A percentile compares a stretch with the other conserved stretches of the same genome.
These are phyloP conservation scores for Fusarium coicis DNA, from an alignment of 2,329 filamentous ascomycete species.

Conservation along the genomic window DNA sequence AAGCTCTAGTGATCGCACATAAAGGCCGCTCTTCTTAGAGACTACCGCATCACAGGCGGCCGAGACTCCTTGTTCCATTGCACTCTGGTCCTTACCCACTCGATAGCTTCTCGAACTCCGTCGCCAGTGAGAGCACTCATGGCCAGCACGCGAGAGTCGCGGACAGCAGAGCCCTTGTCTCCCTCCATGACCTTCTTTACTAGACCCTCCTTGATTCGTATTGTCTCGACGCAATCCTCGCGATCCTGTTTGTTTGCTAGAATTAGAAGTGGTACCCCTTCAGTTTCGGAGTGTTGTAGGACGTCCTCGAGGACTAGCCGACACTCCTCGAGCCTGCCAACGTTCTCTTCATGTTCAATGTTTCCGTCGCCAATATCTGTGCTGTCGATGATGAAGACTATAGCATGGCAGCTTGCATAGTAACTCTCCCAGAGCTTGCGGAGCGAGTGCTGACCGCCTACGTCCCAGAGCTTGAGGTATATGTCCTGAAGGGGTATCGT, in stretches of 20 bases:
- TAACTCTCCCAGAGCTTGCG: slow-evolving; percentile 96
- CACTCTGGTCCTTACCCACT: slow-evolving; percentile 91
- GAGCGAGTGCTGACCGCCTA: slow-evolving; percentile 90
- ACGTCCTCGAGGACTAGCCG: slow-evolving; percentile 90
- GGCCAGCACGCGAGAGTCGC: slow-evolving; percentile 91
- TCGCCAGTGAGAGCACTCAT: slow-evolving; percentile 89
- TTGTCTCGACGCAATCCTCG: slow-evolving; percentile 97
- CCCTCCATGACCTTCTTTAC: slow-evolving; percentile 97
- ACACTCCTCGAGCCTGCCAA: slow-evolving; percentile 85
- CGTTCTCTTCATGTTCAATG: slow-evolving; percentile 61
- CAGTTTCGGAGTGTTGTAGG: slow-evolving; percentile 85
- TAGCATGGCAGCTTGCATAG: slow-evolving; percentile 92
- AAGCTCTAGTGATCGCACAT: slow-evolving; percentile 18
- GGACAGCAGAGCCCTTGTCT: slow-evolving; percentile 84
- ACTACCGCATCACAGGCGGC: slow-evolving; percentile 90
- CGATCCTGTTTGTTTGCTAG: slow-evolving; percentile 98
- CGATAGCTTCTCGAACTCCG: slow-evolving; percentile 94
- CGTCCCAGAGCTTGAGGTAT: slow-evolving; percentile 99
- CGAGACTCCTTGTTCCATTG: slow-evolving; percentile 96
- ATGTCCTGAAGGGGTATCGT: slow-evolving; percentile 91
- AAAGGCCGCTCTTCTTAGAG: background rate
- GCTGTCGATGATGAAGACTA: slow-evolving; percentile 97
- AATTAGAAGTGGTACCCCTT: slow-evolving; percentile 90
- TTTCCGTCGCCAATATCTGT: slow-evolving; percentile 90
- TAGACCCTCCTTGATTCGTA: slow-evolving; percentile 95